These are phyloP conservation scores for Fusarium beomiforme DNA, from an alignment of 2,329 filamentous ascomycete genomes.

Conservation along the genomic window DNA sequence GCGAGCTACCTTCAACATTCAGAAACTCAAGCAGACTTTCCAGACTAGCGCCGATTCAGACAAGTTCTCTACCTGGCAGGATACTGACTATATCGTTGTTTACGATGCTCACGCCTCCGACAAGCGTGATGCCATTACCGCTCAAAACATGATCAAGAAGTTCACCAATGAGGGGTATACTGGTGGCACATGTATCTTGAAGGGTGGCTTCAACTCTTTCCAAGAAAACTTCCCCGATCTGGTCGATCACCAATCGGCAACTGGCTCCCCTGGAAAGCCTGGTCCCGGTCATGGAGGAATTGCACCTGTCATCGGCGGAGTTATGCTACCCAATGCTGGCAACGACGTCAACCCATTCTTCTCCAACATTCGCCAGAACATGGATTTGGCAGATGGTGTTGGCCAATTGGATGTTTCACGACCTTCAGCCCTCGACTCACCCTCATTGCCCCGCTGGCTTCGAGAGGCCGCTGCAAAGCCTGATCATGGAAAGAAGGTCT, in stretches of 20 bases:
- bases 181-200: constrained; percentile 78
- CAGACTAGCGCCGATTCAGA: constrained; percentile 74
- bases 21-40: constrained; percentile 89
- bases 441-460: constrained; percentile 80
- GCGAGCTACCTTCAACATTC: constrained; percentile 86
- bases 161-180: constrained; percentile 86
- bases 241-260: constrained; percentile 63
- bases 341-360: constrained; percentile 89
- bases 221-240: constrained; percentile 71
- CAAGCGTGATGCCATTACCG: constrained; percentile 81
- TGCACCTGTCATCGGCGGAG: constrained; percentile 85
- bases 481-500: constrained; percentile 82
- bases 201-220: constrained; percentile 84
- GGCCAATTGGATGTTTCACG: constrained; percentile 75
- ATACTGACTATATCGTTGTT: constrained; percentile 80
- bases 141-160: constrained; percentile 91
- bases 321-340: constrained; percentile 77
- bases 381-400: constrained; percentile 92
- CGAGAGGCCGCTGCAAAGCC: constrained; percentile 70
- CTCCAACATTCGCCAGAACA: constrained; percentile 94
- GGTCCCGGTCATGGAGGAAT: constrained; percentile 59
- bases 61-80: constrained; percentile 80
- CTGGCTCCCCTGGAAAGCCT: constrained; percentile 54
- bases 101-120: constrained; percentile 84
- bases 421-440: constrained; percentile 57